Percentiles rank a stretch among this genome's conserved stretches.
Evolutionary conservation across 2,329 filamentous ascomycete species (phyloP).

Genomic region (Colletotrichum noveboracense): DNA sequence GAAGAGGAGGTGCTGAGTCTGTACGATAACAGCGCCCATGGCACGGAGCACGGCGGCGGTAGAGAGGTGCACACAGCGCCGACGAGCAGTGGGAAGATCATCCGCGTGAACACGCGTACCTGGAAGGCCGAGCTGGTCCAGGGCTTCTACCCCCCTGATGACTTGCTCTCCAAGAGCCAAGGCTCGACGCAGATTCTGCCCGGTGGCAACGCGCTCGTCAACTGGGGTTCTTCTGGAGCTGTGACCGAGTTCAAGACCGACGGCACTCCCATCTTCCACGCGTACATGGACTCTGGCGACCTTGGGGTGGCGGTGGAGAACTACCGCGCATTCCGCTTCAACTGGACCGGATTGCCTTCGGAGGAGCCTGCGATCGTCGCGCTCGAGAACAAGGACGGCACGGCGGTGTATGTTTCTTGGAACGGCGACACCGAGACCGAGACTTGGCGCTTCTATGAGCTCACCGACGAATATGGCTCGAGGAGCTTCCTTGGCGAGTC

Average conservation of each 20-base stretch:
- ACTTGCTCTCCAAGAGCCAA: constrained; percentile 53
- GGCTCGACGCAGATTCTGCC: constrained; percentile 58
- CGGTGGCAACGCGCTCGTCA: constrained; percentile 58
- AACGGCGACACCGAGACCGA: constrained; percentile 40
- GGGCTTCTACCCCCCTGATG: constrained; percentile 53
- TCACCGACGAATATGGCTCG: constrained; percentile 16
- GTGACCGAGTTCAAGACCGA: constrained; percentile 51
- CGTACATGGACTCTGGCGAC: constrained; percentile 46
- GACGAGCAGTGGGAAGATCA: constrained; percentile 52
- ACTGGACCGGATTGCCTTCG: constrained; percentile 56
- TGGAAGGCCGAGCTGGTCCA: constrained; percentile 51
- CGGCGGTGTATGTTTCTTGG: constrained; percentile 34
- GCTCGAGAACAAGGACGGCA: constrained; percentile 10
- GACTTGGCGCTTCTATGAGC: constrained; percentile 31
- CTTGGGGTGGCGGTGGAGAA: constrained; percentile 48
- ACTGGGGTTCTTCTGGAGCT: constrained; percentile 59
- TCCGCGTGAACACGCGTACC: constrained; percentile 49
- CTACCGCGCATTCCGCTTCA: constrained; percentile 59
- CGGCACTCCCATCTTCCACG: constrained; percentile 58
- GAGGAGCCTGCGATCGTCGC: constrained; percentile 33
- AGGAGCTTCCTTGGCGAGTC: constrained; percentile 5
- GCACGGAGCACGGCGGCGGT: constrained; percentile 42
- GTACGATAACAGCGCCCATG: constrained; percentile 58
- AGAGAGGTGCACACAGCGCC: constrained; percentile 9
- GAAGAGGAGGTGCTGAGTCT: constrained; percentile 53